phyloP scores from a whole-genome alignment of 805 yeast genomes.

The Barnettozyma vustinii region DNA sequence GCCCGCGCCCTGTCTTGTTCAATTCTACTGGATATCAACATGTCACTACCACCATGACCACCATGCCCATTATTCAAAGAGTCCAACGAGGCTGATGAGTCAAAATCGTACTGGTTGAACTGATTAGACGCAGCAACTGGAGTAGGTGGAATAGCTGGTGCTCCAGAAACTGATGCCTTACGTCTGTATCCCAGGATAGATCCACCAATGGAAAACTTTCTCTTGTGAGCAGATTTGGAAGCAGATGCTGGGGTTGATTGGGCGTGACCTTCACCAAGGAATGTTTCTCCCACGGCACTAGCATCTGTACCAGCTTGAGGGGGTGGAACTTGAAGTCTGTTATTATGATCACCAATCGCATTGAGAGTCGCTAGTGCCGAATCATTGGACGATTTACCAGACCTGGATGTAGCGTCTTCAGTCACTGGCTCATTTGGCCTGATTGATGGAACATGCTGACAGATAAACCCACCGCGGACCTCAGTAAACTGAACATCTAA shows the following conservation, averaged over 20 bases:
- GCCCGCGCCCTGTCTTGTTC: slow-evolving; percentile 37
- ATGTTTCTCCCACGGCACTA: slow-evolving; percentile 15
- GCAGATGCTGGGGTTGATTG: slow-evolving; percentile 20
- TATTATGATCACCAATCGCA: slow-evolving; percentile 1
- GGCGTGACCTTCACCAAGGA: slow-evolving; percentile 12
- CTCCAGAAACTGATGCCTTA: slow-evolving; percentile 28
- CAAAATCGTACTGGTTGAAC: slow-evolving; percentile 31
- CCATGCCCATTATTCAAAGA: slow-evolving; percentile 47
- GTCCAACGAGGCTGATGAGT: slow-evolving; percentile 46
- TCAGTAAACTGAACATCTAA: slow-evolving; percentile 80
- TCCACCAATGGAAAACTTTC: slow-evolving; percentile 61
- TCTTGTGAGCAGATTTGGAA: slow-evolving; percentile 40
- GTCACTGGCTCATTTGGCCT: slow-evolving; percentile 5
- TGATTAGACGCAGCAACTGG: slow-evolving; percentile 41
- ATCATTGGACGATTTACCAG: slow-evolving; percentile 13
- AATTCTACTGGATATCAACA: slow-evolving; percentile 53
- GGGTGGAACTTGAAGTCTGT: not conserved
- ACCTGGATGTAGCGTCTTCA: slow-evolving; percentile 6
- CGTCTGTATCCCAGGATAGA: slow-evolving; percentile 46
- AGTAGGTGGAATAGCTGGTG: slow-evolving; percentile 46
- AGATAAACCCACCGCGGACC: slow-evolving; percentile 90
- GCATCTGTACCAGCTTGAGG: slow-evolving; percentile 12
- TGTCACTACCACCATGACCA: slow-evolving; percentile 38
- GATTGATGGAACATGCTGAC: slow-evolving; percentile 59
- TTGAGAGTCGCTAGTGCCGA: slow-evolving; percentile 12